Evolutionary conservation across 208 protist genomes (phyloP).

Genomic region (Tritrichomonas musculus): DNA sequence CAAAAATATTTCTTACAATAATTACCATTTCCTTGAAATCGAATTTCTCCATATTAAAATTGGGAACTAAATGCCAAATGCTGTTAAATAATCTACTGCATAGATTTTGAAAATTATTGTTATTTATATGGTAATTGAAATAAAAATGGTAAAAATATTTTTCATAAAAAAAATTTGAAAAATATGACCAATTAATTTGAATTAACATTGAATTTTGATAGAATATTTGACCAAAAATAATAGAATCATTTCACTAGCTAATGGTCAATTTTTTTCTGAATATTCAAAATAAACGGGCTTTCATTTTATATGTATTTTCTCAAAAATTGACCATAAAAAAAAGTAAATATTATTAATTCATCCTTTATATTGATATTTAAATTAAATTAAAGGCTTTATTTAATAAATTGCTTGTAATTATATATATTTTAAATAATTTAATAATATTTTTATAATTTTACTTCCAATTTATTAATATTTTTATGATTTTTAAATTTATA

Average conservation of each 20-base stretch:
- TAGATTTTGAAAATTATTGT: background rate
- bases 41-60: background rate
- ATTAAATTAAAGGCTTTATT: background rate
- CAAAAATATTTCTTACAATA: background rate
- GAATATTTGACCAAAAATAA: background rate
- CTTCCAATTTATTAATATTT: background rate
- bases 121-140: background rate
- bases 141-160: background rate
- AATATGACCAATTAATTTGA: background rate
- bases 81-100: background rate
- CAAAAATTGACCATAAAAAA: background rate
- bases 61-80: background rate
- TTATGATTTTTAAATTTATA: background rate
- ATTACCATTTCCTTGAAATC: background rate
- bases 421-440: background rate
- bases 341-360: background rate
- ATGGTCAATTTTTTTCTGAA: background rate
- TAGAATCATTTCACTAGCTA: too few species aligned
- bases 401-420: background rate
- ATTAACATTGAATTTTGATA: background rate
- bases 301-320: background rate
- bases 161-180: background rate
- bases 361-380: background rate
- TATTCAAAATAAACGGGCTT: background rate
- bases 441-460: background rate